Base-by-base conservation (phyloP, 2,329 filamentous ascomycete genomes). In the Cordyceps fumosorosea region DNA sequence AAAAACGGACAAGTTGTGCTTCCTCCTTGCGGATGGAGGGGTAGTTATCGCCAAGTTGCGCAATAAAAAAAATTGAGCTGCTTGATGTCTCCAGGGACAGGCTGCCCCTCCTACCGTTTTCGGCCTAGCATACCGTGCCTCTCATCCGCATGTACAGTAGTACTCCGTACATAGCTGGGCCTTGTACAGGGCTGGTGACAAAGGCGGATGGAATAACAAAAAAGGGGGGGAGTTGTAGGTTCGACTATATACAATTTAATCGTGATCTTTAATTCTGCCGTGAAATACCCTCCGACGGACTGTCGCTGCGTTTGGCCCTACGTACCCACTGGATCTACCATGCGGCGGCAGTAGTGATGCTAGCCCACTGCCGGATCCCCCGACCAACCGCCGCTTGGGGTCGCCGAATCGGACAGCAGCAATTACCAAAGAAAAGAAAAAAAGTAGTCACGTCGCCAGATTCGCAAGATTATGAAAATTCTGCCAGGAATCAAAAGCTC, bases 21-120 rank as follows among this genome's bases (percentile, higher is more conserved):
- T 32, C 24, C 34, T 32, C 52, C 52, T 34, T 32, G 32, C 18
- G 16, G 32, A 55, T 59, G 34, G 55, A 63, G 61, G 56, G 56
- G 51, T 56, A 50, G 55, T n/a, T n/a, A 58, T 58, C 32, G 42
- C 48, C n/a, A 50, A 53, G 54, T 45, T 47, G 54, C 60, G 47
- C 24, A 45, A 54, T 40, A 63, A 59, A 65, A 68, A 68, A 68
- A 56, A 64, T 58, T 63, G 64, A 66, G 66, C 67, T 66, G 67
- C 66, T 48, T 26, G 20, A 20, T 22, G 37, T 29, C n/a, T 51
- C 45, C 20, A 53, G 45, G 48, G 54, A 37, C 60, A 16, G 37
- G 42, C n/a, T 70, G 66, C 72, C 72, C 73, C 72, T 73, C 73
- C 67, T 74, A 67, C 73, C 63, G 11, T 6, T 57, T 69, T 20